A percentile compares a stretch with the other conserved stretches of the same genome.
These are phyloP conservation scores for Fagopyrum esculentum DNA, from an alignment of 148 eudicot species.

Conservation along the genomic window DNA sequence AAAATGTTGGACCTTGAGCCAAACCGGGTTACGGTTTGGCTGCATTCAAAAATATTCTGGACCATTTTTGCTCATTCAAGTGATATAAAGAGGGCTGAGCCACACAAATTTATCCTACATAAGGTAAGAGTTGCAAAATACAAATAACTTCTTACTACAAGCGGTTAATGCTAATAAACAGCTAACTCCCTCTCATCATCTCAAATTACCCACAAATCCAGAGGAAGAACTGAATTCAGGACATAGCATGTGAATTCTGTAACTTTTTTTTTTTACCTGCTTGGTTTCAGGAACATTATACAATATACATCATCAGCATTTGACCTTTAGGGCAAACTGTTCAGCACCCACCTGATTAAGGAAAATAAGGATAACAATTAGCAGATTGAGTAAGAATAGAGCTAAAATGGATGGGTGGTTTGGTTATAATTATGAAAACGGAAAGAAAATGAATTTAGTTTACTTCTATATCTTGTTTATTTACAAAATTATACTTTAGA, in stretches of 20 bases:
- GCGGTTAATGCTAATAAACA: neutral
- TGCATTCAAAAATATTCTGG: too few species aligned
- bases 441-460: too few species aligned
- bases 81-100: too few species aligned
- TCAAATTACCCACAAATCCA: neutral
- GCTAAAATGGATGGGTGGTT: neutral
- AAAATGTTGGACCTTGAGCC: too few species aligned
- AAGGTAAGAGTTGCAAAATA: too few species aligned
- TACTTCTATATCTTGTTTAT: neutral
- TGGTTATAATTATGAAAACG: too few species aligned
- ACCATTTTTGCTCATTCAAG: too few species aligned
- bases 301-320: neutral
- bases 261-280: neutral
- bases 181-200: neutral
- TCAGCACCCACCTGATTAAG: constrained; percentile 30
- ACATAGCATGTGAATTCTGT: neutral
- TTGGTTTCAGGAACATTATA: neutral
- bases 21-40: too few species aligned
- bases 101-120: too few species aligned
- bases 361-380: neutral
- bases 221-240: constrained; percentile 2
- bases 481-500: too few species aligned
- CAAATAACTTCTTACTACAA: neutral
- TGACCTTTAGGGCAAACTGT: constrained; percentile 19
- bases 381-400: neutral